Base-by-base conservation (phyloP, 257 asterid species). In the Mitragyna speciosa region DNA sequence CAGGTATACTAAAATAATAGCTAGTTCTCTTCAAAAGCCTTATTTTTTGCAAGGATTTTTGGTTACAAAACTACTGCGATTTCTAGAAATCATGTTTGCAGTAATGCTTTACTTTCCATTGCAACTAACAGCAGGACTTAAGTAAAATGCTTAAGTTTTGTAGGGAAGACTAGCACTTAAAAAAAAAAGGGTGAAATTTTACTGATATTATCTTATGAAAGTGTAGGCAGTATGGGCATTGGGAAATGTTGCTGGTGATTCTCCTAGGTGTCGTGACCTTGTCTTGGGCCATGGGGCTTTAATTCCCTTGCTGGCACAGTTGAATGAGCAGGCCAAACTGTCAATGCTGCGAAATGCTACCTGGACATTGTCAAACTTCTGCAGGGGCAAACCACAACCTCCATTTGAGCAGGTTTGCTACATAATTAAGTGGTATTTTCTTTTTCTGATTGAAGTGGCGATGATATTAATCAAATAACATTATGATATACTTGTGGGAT, bases 321-420 rank as follows among this genome's bases (percentile, higher is more conserved):
- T 95, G 90, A 93, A 95, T 85, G 97, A 89, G 84, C 85, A 88
- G 69, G 87, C 98, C 41, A 90, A 91, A 88, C 93, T 93, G 45
- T 93, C 98, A 79, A 95, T 95, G 98, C 91, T 95, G 85, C 91
- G 98, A 86, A 94, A 93, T 79, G 97, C 98, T 59, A 94, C 98
- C 28, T 94, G 98, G 98, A 91, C 98, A 22, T 73, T 94, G 70
- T 94, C 98, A 45, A 94, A 94, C 89, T 91, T 95, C 88, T 95
- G 98, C 89, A 86, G 98, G 76, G 98, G 98, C 89, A 95, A 95
- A 85, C 98, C 98, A 39, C 98, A 90, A 76, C 98, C 98, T 79
- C 89, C 90, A 36, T 95, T 95, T 84, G 98, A 95, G 92, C 98
- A 90, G 96, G 98, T 94, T 81, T 66, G 81, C 67, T 61, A 28